These are phyloP conservation scores for Curvularia sp. DNA, from an alignment of 2,329 filamentous ascomycete species.

Conservation along the genomic window DNA sequence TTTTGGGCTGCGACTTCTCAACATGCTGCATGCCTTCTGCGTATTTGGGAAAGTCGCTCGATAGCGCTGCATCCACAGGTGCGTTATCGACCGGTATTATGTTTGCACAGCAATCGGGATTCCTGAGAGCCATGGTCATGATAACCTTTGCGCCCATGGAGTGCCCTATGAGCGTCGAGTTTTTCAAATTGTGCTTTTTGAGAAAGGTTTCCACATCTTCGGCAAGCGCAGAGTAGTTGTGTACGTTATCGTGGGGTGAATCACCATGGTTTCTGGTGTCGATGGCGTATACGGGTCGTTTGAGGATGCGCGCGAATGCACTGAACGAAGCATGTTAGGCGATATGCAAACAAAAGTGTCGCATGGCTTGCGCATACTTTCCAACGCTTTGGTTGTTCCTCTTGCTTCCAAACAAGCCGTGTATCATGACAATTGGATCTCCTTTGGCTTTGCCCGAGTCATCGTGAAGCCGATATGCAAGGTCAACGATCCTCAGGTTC, in stretches of 20 bases:
- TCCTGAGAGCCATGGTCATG: constrained; percentile 81
- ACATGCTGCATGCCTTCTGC: constrained; percentile 84
- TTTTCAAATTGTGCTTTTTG: constrained; percentile 69
- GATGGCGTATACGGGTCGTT: constrained; percentile 80
- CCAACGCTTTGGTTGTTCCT: constrained; percentile 94
- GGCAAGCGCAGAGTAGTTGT: constrained; percentile 85
- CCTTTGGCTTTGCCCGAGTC: constrained; percentile 46
- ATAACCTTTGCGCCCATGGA: constrained; percentile 97
- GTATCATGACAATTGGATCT: constrained; percentile 84
- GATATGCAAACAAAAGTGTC: neutral
- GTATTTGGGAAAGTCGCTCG: constrained; percentile 79
- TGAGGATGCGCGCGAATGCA: constrained; percentile 79
- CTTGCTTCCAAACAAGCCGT: constrained; percentile 93
- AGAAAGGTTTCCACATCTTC: constrained; percentile 85
- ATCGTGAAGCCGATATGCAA: constrained; percentile 48
- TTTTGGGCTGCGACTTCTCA: constrained; percentile 70
- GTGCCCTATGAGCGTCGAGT: constrained; percentile 85
- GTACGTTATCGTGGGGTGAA: constrained; percentile 76
- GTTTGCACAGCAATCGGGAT: constrained; percentile 71
- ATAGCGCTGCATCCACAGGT: constrained; percentile 79
- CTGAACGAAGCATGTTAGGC: constrained; percentile 54
- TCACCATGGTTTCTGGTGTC: constrained; percentile 94
- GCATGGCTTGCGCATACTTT: constrained; percentile 66
- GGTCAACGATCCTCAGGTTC: constrained; percentile 37
- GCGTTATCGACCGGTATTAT: constrained; percentile 91